Evolutionary conservation across 257 asterid genomes (phyloP).

Genomic region (Fraxinus excelsior): DNA sequence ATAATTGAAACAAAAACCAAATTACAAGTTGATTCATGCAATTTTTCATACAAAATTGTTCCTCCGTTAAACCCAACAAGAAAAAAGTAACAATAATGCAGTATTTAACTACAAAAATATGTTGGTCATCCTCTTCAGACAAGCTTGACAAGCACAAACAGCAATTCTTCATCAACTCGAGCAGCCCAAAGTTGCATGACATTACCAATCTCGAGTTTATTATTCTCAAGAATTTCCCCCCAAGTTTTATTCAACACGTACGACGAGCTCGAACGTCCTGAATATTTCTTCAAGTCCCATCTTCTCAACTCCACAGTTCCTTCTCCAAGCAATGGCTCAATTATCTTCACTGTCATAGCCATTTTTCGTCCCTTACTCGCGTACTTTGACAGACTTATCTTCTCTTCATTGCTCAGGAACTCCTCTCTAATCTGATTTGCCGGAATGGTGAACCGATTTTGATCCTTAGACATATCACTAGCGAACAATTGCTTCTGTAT

Average conservation of each 20-base stretch:
- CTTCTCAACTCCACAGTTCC: not conserved
- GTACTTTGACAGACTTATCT: not conserved
- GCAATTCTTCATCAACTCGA: not conserved
- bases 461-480: not conserved
- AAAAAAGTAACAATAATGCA: too few species aligned
- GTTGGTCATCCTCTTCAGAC: not conserved
- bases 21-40: too few species aligned
- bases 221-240: not conserved
- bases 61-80: too few species aligned
- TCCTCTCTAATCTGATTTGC: not conserved
- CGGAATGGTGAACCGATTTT: constrained; percentile 21
- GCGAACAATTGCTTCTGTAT: constrained; percentile 9
- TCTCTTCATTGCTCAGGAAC: constrained; percentile 16
- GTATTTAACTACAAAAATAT: not conserved
- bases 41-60: too few species aligned
- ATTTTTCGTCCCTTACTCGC: not conserved
- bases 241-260: constrained; percentile 26
- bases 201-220: not conserved
- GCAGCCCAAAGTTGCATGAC: not conserved
- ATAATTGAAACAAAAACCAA: too few species aligned
- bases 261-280: not conserved
- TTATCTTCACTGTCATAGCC: constrained; percentile 1
- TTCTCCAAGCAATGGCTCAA: constrained; percentile 8
- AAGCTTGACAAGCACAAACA: not conserved
- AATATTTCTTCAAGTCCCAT: constrained; percentile 14